Base-by-base conservation (phyloP, 2,329 filamentous ascomycete genomes). In the Trichophyton simii region DNA sequence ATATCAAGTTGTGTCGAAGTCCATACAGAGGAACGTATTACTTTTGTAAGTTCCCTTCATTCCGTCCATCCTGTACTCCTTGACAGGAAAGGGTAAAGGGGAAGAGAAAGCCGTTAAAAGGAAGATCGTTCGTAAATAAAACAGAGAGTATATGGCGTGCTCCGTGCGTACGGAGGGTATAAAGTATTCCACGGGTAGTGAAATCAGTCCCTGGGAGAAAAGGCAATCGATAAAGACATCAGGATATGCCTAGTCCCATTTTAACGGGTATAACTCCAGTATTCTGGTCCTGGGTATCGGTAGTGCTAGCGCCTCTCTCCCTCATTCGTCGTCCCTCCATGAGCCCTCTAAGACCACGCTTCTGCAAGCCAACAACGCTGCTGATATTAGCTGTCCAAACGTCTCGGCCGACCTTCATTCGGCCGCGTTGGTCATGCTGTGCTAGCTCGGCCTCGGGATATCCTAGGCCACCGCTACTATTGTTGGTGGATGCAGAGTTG, bases 281-380 rank as follows among this genome's bases (percentile, higher is more conserved):
- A 11, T 44, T 61, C 15, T 80, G 63, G 18, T 60, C 60, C 38
- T 60, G 58, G 42, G 61, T 62, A n/a, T 55, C 50, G 11, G 63
- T 67, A 69, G 65, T 64, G 67, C 63, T 64, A 74, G 73, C 63
- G 76, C 66, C 63, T 59, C 63, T 61, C 50, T 66, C 65, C 31
- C 91, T 80, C 78, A 96, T 85, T 63, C 92, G 81, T 52, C 92
- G 80, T 2, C 92, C 92, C 73, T 97, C 94, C 94, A 99, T 97
- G 66, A 99, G 74, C 0, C 94, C 94, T 63, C 92, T 81, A 41
- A 99, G 74, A 0, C 94, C 94, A 60, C 94, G 82, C 78, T 99
- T 99, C 78, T 99, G 94, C 65, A 99, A 72, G 0, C 94, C 94
- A 67, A 99, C 95, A 2, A 97, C 92, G 57, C 89, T 89, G 76